These are phyloP conservation scores for Acmispon strigosus DNA, from an alignment of 306 rosid species.

Conservation along the genomic window DNA sequence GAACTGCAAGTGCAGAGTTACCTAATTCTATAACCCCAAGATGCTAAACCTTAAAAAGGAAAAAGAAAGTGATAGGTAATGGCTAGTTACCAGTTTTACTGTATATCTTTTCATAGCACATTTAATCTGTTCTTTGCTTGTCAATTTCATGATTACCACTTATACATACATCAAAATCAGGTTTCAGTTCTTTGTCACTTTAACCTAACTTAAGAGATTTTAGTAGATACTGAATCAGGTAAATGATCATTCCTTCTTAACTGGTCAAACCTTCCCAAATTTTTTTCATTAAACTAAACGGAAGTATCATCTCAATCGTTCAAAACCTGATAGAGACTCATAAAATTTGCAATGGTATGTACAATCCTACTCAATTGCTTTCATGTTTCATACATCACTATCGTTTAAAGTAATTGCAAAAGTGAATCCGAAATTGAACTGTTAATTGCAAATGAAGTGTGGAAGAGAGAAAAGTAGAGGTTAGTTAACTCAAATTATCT, in stretches of 20 bases:
- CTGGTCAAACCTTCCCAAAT: neutral
- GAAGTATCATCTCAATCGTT: neutral
- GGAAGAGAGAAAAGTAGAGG: neutral
- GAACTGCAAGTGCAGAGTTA: neutral
- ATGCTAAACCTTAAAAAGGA: neutral
- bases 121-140: neutral
- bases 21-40: slow-evolving; percentile 11
- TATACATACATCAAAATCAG: neutral
- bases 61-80: neutral
- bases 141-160: neutral
- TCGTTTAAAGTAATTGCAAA: slow-evolving; percentile 9
- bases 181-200: neutral
- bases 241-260: slow-evolving; percentile 14
- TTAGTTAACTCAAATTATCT: neutral
- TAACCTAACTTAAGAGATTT: neutral
- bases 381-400: slow-evolving; percentile 14
- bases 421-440: neutral
- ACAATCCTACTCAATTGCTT: neutral
- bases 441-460: neutral
- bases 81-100: neutral
- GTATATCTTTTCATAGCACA: neutral
- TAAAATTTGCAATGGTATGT: neutral
- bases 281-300: neutral
- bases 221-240: slow-evolving; percentile 18
- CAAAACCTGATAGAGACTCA: neutral